Evolutionary conservation across 257 asterid genomes (phyloP).

Genomic region (Pogostemon cablin): DNA sequence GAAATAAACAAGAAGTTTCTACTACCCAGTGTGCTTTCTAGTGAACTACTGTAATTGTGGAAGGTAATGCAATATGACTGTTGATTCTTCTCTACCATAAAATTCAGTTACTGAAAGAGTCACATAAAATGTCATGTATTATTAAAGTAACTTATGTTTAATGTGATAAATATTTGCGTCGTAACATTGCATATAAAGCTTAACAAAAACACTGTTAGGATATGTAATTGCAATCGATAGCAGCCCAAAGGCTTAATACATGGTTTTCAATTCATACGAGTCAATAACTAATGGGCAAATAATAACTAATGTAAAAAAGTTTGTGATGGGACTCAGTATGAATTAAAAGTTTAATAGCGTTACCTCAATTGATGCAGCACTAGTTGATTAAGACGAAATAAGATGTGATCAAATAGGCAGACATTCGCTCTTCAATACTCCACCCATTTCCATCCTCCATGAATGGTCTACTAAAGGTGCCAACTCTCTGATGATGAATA

Average conservation of each 20-base stretch:
- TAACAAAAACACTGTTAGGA: conserved; percentile 15
- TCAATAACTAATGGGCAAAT: conserved; percentile 30
- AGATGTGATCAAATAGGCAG: conserved; percentile 40
- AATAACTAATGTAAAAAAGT: conserved; percentile 6
- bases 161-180: conserved; percentile 37
- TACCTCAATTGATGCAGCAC: conserved; percentile 44
- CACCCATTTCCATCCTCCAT: conserved; percentile 98
- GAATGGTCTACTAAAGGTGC: conserved; percentile 81
- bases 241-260: conserved; percentile 27
- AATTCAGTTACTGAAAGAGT: conserved; percentile 27
- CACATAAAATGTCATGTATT: conserved; percentile 34
- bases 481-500: conserved; percentile 64
- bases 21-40: conserved; percentile 46
- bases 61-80: conserved; percentile 27
- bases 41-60: conserved; percentile 35
- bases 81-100: conserved; percentile 27
- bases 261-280: conserved; percentile 21
- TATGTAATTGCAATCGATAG: conserved; percentile 15
- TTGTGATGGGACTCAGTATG: conserved; percentile 23
- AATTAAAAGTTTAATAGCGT: conserved; percentile 20
- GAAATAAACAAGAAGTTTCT: conserved; percentile 45
- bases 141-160: conserved; percentile 30
- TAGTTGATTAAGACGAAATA: conserved; percentile 32
- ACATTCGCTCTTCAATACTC: conserved; percentile 58
- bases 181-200: conserved; percentile 22